phyloP scores from a whole-genome alignment of 2,329 filamentous ascomycete genomes.

The Ploettnerulaceae sp. region DNA sequence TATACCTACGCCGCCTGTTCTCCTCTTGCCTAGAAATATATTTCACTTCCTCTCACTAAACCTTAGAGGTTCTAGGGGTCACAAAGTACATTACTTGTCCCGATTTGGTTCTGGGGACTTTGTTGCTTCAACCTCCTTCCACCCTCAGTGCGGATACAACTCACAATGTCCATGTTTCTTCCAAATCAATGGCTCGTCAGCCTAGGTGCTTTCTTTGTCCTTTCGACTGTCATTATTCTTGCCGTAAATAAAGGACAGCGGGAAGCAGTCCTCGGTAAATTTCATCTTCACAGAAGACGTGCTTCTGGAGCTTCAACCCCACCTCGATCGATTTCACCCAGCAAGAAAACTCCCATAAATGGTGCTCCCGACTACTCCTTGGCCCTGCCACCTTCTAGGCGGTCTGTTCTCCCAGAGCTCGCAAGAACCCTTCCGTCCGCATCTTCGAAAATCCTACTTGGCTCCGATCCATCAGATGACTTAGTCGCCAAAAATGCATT shows the following conservation, averaged over 20 bases:
- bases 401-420: slow-evolving; percentile 26
- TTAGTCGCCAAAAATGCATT: slow-evolving; percentile 21
- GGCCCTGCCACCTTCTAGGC: slow-evolving; percentile 30
- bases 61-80: too few species aligned
- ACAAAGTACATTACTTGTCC: not conserved
- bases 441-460: slow-evolving; percentile 20
- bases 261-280: slow-evolving; percentile 23
- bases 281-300: slow-evolving; percentile 29
- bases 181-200: slow-evolving; percentile 25
- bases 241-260: slow-evolving; percentile 24
- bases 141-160: not conserved
- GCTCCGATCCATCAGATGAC: slow-evolving; percentile 19
- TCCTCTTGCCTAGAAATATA: not conserved
- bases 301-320: slow-evolving; percentile 32
- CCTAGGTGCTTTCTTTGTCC: slow-evolving; percentile 25
- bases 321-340: slow-evolving; percentile 30
- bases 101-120: not conserved
- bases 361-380: slow-evolving; percentile 21
- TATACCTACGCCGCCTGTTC: not conserved
- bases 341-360: slow-evolving; percentile 12
- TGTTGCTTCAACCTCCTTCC: not conserved
- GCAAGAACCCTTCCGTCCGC: slow-evolving; percentile 19
- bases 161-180: slow-evolving; percentile 11
- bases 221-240: slow-evolving; percentile 21
- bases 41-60: not conserved